phyloP scores from a whole-genome alignment of 371 early-diverging fungal genomes.

The Nematocida sp. region DNA sequence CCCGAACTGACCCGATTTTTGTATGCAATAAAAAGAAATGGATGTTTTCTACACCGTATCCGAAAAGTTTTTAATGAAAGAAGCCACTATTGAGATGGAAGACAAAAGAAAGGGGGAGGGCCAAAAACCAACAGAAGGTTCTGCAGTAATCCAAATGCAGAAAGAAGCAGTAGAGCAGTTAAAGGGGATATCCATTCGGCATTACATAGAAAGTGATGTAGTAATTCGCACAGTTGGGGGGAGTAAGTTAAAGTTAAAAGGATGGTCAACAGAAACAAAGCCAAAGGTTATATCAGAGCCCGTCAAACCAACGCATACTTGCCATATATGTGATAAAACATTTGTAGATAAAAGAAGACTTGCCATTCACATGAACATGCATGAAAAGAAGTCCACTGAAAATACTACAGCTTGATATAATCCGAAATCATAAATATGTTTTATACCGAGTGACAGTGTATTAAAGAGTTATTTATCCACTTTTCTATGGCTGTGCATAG shows the following conservation, averaged over 20 bases:
- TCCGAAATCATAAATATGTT: too few relatives aligned
- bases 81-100: constrained; percentile 21
- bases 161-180: constrained; percentile 38
- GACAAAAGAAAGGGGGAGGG: constrained; percentile 35
- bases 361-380: constrained; percentile 54
- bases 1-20: too few relatives aligned
- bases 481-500: too few relatives aligned
- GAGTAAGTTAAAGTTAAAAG: constrained; percentile 3
- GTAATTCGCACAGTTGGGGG: constrained; percentile 43
- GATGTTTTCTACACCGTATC: neutral
- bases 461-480: too few relatives aligned
- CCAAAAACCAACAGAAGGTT: constrained; percentile 52
- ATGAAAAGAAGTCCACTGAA: constrained; percentile 5
- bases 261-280: constrained; percentile 13
- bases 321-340: constrained; percentile 32
- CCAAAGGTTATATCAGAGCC: neutral
- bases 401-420: too few relatives aligned
- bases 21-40: too few relatives aligned
- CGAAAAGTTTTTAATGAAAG: constrained; percentile 29
- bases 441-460: too few relatives aligned
- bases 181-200: constrained; percentile 19
- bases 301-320: neutral
- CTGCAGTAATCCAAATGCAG: constrained; percentile 46
- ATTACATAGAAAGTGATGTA: constrained; percentile 1
- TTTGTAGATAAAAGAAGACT: constrained; percentile 53